Percentiles rank a stretch among this genome's conserved stretches.
Conservation (phyloP, 768 basidiomycete genomes). For the Auricularia sp. region DNA sequence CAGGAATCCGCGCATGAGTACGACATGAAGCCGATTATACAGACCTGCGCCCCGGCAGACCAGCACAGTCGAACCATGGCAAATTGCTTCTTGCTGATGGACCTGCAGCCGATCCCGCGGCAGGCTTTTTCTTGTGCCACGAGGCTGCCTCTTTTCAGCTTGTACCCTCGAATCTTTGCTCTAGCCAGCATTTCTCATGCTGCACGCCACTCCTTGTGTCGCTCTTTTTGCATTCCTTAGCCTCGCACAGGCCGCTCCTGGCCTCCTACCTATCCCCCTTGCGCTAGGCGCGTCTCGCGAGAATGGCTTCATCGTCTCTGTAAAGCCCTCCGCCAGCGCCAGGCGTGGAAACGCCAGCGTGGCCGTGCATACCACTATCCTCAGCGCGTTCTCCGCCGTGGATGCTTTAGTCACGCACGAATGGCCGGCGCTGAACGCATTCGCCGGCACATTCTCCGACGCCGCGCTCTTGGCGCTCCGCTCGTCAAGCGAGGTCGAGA, state of each 20-base stretch:
- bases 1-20: too few species aligned
- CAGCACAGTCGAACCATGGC: too few species aligned
- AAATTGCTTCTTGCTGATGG: too few species aligned
- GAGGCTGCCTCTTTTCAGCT: too few species aligned
- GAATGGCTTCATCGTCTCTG: neutral
- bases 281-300: neutral
- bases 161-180: too few species aligned
- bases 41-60: too few species aligned
- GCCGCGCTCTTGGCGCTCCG: conserved; percentile 18
- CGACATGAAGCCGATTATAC: too few species aligned
- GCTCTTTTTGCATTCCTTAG: neutral
- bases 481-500: conserved; percentile 19
- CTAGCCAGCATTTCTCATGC: too few species aligned
- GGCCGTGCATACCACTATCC: neutral
- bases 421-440: conserved; percentile 8
- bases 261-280: neutral
- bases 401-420: conserved; percentile 13
- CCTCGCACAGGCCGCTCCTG: neutral
- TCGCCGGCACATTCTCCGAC: conserved; percentile 7
- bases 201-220: neutral
- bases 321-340: neutral
- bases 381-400: conserved; percentile 15
- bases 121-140: too few species aligned
- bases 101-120: too few species aligned
- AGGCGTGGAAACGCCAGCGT: neutral